These are phyloP conservation scores for Volvox carteri DNA, from an alignment of 163 green algal species.

Conservation along the genomic window DNA sequence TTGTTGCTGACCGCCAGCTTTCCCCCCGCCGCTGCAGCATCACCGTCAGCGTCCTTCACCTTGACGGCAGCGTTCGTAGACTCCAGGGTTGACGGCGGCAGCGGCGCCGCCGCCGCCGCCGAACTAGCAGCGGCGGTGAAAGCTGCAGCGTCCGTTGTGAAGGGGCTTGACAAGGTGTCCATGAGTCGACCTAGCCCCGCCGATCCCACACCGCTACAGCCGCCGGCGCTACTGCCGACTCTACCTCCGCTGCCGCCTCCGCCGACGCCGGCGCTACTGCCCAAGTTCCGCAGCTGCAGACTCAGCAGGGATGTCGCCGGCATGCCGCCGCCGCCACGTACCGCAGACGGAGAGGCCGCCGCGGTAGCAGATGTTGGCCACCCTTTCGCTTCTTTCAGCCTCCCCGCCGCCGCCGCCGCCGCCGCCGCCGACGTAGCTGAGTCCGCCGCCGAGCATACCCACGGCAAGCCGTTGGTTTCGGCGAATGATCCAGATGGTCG, in stretches of 20 bases:
- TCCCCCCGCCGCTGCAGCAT: too few relatives aligned
- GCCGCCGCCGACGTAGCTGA: not conserved
- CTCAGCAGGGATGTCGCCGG: conserved; percentile 7
- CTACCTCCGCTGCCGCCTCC: not conserved
- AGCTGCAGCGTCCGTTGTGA: not conserved
- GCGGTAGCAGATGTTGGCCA: not conserved
- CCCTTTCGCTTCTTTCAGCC: not conserved
- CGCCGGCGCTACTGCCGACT: not conserved
- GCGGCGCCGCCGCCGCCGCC: not conserved
- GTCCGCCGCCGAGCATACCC: not conserved
- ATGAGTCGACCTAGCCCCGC: not conserved
- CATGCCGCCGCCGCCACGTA: not conserved
- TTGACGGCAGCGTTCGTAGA: too few relatives aligned
- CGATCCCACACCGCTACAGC: not conserved
- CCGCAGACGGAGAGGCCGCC: not conserved
- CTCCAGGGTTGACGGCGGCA: too few relatives aligned
- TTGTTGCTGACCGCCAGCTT: not conserved
- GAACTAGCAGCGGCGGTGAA: not conserved
- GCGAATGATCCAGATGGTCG: too few relatives aligned
- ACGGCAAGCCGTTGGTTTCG: not conserved
- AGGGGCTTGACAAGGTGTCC: not conserved
- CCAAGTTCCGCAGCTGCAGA: not conserved
- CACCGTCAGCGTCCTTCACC: too few relatives aligned
- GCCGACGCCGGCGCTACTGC: not conserved
- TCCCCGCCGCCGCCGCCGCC: not conserved